phyloP scores from a whole-genome alignment of 2,329 filamentous ascomycete genomes.

The Aspergillus pseudotamarii region DNA sequence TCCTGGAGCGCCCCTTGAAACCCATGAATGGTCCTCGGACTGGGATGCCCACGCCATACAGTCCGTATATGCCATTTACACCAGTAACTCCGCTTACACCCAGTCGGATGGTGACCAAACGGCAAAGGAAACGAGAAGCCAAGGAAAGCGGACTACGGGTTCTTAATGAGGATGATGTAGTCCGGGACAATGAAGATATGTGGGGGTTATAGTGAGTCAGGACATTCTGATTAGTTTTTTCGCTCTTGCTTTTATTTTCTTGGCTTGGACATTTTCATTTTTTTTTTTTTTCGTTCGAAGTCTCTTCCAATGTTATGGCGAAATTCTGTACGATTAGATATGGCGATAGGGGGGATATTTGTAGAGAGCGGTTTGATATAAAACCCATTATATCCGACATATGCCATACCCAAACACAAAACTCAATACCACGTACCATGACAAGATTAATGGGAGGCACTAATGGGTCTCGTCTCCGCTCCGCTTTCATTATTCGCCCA shows the following conservation, averaged over 20 bases:
- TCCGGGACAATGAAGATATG: slow-evolving; percentile 49
- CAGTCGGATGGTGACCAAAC: slow-evolving; percentile 48
- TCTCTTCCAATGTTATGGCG: not conserved
- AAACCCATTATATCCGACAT: not conserved
- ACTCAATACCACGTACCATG: not conserved
- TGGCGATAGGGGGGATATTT: not conserved
- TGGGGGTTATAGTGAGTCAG: slow-evolving; percentile 39
- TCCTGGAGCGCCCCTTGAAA: slow-evolving; percentile 47
- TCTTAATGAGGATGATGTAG: slow-evolving; percentile 50
- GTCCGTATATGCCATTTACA: slow-evolving; percentile 55
- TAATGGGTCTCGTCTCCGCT: not conserved
- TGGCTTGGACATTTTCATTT: not conserved
- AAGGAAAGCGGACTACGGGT: slow-evolving; percentile 48
- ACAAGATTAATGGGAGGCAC: no score
- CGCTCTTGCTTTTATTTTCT: not conserved
- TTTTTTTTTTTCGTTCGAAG: not conserved
- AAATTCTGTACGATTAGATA: no score
- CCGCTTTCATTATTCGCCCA: not conserved
- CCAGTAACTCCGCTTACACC: slow-evolving; percentile 54
- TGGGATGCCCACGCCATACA: slow-evolving; percentile 53
- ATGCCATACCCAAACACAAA: not conserved
- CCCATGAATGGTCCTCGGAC: slow-evolving; percentile 45
- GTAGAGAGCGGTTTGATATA: not conserved
- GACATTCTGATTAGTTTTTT: not conserved
- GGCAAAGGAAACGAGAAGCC: slow-evolving; percentile 45